phyloP scores from a whole-genome alignment of 2,329 filamentous ascomycete species.

The Harringtonia lauricola region DNA sequence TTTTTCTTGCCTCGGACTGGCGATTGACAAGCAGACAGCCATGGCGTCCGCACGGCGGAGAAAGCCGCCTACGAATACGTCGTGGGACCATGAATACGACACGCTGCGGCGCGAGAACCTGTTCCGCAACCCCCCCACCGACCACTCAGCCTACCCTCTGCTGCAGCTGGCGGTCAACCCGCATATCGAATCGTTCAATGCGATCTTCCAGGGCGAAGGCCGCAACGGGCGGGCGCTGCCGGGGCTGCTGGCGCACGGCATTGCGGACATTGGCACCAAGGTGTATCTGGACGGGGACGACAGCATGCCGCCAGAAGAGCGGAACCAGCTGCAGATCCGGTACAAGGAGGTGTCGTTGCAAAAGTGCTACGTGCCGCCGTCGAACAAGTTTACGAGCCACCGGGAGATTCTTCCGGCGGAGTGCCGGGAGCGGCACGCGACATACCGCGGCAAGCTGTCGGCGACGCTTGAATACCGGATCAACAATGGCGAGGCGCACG shows the following conservation, averaged over 20 bases:
- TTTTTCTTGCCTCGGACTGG: too few relatives aligned
- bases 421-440: conserved; percentile 85
- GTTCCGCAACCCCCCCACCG: conserved; percentile 78
- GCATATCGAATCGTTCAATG: conserved; percentile 94
- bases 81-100: conserved; percentile 80
- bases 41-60: conserved; percentile 12
- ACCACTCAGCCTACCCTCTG: conserved; percentile 78
- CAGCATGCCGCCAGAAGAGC: conserved; percentile 41
- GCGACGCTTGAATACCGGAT: conserved; percentile 76
- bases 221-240: conserved; percentile 6
- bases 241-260: conserved; percentile 54
- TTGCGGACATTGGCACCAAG: conserved; percentile 86
- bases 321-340: conserved; percentile 68
- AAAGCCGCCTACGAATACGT: conserved; percentile 41
- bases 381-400: conserved; percentile 75
- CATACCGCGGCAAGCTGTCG: conserved; percentile 79
- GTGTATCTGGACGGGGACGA: conserved; percentile 76
- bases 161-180: conserved; percentile 79
- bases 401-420: conserved; percentile 85
- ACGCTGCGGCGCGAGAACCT: conserved; percentile 78
- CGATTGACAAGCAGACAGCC: background rate
- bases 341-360: conserved; percentile 76
- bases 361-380: conserved; percentile 65
- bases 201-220: conserved; percentile 55
- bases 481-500: conserved; percentile 76